Base-by-base conservation (phyloP, 2,329 filamentous ascomycete genomes). In the Colletotrichum sp. region DNA sequence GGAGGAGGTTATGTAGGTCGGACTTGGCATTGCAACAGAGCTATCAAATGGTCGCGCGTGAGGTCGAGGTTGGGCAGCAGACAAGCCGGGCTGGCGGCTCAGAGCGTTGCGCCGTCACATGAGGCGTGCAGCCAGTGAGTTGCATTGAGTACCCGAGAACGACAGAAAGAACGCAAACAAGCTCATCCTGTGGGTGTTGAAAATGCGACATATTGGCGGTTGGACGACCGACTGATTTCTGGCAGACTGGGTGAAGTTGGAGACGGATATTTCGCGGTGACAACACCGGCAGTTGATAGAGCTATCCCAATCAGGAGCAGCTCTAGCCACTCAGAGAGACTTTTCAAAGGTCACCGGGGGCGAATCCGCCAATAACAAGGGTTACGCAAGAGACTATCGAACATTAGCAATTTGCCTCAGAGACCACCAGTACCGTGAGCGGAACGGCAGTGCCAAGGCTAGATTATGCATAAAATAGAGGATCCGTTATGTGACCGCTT, bases 1-100 rank as follows among this genome's bases (percentile, higher is more conserved):
- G 64, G 52, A 49, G 28, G 13, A n/a, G 39, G 16, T 49, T 16
- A 30, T 39, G 63, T 71, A 64, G 63, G n/a, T 16, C 63, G 34
- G 32, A 69, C 72, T 76, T 77, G 75, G 75, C 75, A 76, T 72
- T 77, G 75, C 72, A 69, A 77, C 72, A 15, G 66, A 59, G 57
- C 57, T 66, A 69, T 69, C 59, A 76, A 65, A 73, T 49, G 70
- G 70, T 34, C 59, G 34, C 64, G 49, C 24, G 10, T 13, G 24
- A 57, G 32, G 16, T 60, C 44, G 4, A 13, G 8, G 24, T 49
- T 57, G 36, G 73, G n/a, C 64, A 63, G n/a, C n/a, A 65, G n/a
- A 21, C 21, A n/a, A 28, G 15, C 16, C 21, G 44, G n/a, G n/a
- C 32, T 34, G 34, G 44, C 57, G 49, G n/a, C 21, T 65, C 18